Evolutionary conservation across 2,329 filamentous ascomycete genomes (phyloP).

Genomic region (Fonsecaea erecta): DNA sequence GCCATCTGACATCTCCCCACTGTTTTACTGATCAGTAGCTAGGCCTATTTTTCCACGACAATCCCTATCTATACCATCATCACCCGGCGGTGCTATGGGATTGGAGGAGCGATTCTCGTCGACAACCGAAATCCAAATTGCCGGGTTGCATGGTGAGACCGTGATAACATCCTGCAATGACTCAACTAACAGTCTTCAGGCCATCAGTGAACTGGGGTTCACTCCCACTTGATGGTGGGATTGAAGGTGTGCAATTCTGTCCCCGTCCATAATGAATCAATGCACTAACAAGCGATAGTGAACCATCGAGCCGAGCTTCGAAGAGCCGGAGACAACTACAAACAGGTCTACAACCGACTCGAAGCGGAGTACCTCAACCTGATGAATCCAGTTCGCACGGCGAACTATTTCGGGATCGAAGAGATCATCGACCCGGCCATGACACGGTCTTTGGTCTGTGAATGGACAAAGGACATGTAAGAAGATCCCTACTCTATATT

Average conservation of each 20-base stretch:
- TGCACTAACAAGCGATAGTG: conserved; percentile 43
- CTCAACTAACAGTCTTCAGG: conserved; percentile 43
- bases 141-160: conserved; percentile 56
- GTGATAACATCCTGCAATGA: background rate
- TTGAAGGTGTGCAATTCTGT: conserved; percentile 49
- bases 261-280: background rate
- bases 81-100: conserved; percentile 64
- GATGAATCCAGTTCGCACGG: conserved; percentile 68
- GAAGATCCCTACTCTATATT: background rate
- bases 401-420: conserved; percentile 67
- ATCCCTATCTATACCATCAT: conserved; percentile 68
- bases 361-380: conserved; percentile 64
- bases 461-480: conserved; percentile 51
- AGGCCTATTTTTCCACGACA: conserved; percentile 65
- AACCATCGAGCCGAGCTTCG: conserved; percentile 64
- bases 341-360: conserved; percentile 59
- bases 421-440: conserved; percentile 68
- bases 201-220: conserved; percentile 67
- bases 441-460: conserved; percentile 60
- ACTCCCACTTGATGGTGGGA: conserved; percentile 66
- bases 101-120: conserved; percentile 68
- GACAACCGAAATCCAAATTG: conserved; percentile 65
- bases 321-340: conserved; percentile 52
- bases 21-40: background rate
- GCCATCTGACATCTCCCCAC: background rate